Evolutionary conservation across 257 asterid species (phyloP).

Genomic region (Scutellaria baicalensis): DNA sequence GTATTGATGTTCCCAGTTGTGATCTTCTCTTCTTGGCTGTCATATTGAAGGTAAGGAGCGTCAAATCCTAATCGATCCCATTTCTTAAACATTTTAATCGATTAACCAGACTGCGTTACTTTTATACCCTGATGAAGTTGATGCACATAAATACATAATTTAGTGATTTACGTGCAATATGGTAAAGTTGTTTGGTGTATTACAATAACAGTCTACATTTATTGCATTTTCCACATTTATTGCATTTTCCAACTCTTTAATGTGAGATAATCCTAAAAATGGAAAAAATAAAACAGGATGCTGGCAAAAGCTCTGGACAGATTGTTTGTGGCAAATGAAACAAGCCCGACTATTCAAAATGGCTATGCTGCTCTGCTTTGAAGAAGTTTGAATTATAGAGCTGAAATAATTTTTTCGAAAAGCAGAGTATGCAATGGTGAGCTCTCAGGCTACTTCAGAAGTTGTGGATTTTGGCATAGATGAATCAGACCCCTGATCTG

Average conservation of each 20-base stretch:
- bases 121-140: background rate
- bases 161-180: background rate
- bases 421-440: background rate
- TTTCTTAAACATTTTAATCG: background rate
- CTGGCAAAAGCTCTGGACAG: background rate
- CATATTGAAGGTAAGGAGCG: conserved; percentile 37
- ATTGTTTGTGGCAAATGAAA: background rate
- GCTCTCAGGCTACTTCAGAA: background rate
- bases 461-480: background rate
- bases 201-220: background rate
- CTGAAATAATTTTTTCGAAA: background rate
- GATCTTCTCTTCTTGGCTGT: conserved; percentile 66
- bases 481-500: background rate
- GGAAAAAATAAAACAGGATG: conserved; percentile 1
- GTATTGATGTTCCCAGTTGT: conserved; percentile 50
- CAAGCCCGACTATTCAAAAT: background rate
- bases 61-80: background rate
- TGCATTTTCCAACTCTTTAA: background rate
- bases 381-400: background rate
- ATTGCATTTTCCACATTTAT: background rate
- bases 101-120: background rate
- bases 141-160: background rate
- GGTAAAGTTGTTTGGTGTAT: background rate
- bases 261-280: background rate
- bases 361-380: background rate